These are phyloP conservation scores for Phalaenopsis aphrodite DNA, from an alignment of 106 monocot genomes.

Conservation along the genomic window DNA sequence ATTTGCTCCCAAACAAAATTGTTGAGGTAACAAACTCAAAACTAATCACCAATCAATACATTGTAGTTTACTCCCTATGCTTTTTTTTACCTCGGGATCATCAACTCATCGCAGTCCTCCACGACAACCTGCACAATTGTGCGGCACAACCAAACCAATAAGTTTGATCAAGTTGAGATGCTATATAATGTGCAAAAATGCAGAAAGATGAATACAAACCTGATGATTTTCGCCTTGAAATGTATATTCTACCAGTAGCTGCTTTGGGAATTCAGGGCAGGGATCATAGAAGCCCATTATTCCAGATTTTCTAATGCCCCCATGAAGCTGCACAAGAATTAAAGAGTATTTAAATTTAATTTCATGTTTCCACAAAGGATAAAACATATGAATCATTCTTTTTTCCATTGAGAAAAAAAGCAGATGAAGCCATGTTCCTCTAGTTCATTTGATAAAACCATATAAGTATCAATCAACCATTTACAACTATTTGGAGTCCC, in stretches of 20 bases:
- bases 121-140: slow-evolving; percentile 42
- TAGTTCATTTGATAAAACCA: too few species aligned
- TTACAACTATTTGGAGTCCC: too few species aligned
- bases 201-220: slow-evolving; percentile 19
- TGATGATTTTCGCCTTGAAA: slow-evolving; percentile 37
- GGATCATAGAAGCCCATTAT: slow-evolving; percentile 99
- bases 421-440: not conserved
- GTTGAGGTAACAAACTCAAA: not conserved
- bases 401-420: not conserved
- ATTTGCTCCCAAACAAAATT: slow-evolving; percentile 2
- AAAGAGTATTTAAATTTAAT: not conserved
- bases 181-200: not conserved
- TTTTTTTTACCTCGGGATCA: slow-evolving; percentile 47
- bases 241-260: slow-evolving; percentile 65
- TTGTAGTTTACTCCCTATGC: slow-evolving; percentile 2
- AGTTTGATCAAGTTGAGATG: not conserved
- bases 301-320: slow-evolving; percentile 90
- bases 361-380: not conserved
- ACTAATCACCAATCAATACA: not conserved
- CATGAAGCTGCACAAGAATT: slow-evolving; percentile 57
- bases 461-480: too few species aligned
- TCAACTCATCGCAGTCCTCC: slow-evolving; percentile 52
- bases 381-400: not conserved
- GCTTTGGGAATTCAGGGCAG: slow-evolving; percentile 75
- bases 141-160: not conserved